Percentiles rank a stretch among this genome's conserved stretches.
Evolutionary conservation across 306 rosid species (phyloP).

Genomic region (Dalbergia oliveri): DNA sequence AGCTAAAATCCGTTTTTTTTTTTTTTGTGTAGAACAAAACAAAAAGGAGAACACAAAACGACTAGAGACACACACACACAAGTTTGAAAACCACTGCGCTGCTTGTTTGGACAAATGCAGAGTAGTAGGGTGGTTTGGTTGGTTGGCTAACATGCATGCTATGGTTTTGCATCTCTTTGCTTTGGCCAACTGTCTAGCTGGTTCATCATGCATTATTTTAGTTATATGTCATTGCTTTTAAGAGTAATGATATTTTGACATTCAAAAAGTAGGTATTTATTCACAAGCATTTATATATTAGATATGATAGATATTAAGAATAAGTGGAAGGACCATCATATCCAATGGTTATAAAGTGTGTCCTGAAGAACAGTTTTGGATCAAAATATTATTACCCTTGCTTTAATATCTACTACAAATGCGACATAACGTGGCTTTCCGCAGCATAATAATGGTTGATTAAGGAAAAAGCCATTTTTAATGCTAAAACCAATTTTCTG

Average conservation of each 20-base stretch:
- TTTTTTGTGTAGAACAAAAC: background rate
- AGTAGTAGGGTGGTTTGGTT: no score
- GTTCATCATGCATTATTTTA: slow-evolving; percentile 2
- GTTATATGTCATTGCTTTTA: slow-evolving; percentile 36
- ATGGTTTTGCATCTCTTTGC: no score
- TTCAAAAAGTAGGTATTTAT: no score
- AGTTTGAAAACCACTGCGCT: slow-evolving; percentile 39
- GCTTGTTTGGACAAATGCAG: background rate
- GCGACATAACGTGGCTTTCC: background rate
- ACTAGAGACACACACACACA: background rate
- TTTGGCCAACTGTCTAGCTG: background rate
- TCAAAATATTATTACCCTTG: no score
- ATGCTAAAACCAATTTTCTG: background rate
- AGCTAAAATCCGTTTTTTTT: background rate
- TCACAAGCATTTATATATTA: no score
- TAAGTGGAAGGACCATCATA: no score
- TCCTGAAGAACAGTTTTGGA: no score
- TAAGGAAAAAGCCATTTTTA: background rate
- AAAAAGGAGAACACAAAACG: background rate
- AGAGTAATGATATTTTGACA: no score
- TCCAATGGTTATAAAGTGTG: no score
- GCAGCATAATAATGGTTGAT: background rate
- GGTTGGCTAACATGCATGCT: no score
- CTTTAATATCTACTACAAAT: slow-evolving; percentile 20
- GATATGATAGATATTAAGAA: no score